These are phyloP conservation scores for Centella asiatica DNA, from an alignment of 129 eudicot species.

Conservation along the genomic window DNA sequence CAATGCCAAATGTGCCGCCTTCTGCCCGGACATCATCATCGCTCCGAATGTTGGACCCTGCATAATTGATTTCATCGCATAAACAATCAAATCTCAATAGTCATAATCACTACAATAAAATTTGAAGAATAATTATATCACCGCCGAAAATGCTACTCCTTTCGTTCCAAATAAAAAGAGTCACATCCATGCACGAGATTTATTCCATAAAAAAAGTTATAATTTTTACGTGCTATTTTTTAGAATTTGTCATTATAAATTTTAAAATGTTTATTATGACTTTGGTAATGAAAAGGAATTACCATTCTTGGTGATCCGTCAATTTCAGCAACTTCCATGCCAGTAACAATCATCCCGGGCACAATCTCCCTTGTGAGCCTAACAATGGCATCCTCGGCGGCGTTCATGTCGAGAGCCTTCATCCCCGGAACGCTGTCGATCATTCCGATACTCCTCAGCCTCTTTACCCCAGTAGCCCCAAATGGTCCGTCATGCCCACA, in stretches of 20 bases:
- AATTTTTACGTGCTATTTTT: too few relatives aligned
- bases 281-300: neutral
- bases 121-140: too few relatives aligned
- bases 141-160: too few relatives aligned
- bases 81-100: neutral
- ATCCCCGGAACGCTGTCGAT: conserved; percentile 11
- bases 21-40: conserved; percentile 14
- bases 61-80: too few relatives aligned
- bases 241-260: too few relatives aligned
- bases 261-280: too few relatives aligned
- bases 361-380: conserved; percentile 9
- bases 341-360: conserved; percentile 11
- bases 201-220: too few relatives aligned
- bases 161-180: too few relatives aligned
- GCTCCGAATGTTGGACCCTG: conserved; percentile 13
- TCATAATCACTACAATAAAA: too few relatives aligned
- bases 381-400: conserved; percentile 11
- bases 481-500: conserved; percentile 13
- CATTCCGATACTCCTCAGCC: conserved; percentile 12
- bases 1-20: conserved; percentile 12
- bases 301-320: conserved; percentile 15
- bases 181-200: too few relatives aligned
- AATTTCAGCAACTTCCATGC: conserved; percentile 9
- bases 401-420: conserved; percentile 13
- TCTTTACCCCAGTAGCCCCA: conserved; percentile 12